A percentile compares a stretch with the other conserved stretches of the same genome.
Evolutionary conservation across 768 basidiomycete species (phyloP).

Genomic region (Kwoniella sp.): DNA sequence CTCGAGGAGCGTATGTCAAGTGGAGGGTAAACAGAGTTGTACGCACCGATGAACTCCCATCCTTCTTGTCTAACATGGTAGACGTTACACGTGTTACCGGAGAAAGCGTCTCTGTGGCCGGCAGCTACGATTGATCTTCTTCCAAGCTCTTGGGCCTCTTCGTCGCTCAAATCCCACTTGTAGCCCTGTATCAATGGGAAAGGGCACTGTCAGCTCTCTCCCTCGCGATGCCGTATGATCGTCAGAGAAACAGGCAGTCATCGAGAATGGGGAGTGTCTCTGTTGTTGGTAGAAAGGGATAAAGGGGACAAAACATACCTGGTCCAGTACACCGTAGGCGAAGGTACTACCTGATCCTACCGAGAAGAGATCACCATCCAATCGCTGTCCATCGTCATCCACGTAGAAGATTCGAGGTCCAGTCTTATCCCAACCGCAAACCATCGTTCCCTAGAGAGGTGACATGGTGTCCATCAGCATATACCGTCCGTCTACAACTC

Average conservation of each 20-base stretch:
- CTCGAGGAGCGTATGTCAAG: not conserved
- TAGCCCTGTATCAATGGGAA: conserved; percentile 40
- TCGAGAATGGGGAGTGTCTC: too few species aligned
- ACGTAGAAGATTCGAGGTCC: conserved; percentile 96
- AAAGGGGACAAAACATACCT: too few species aligned
- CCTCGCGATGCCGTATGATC: too few species aligned
- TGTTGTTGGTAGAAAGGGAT: too few species aligned
- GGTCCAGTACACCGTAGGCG: conserved; percentile 98
- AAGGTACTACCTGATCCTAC: conserved; percentile 98
- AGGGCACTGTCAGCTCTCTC: too few species aligned
- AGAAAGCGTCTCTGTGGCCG: conserved; percentile 68
- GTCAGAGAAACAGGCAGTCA: too few species aligned
- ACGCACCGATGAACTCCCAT: conserved; percentile 91
- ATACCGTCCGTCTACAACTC: too few species aligned
- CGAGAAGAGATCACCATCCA: conserved; percentile 97
- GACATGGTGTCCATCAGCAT: not conserved
- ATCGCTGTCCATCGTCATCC: conserved; percentile 91
- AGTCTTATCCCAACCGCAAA: conserved; percentile 99
- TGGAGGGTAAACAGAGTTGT: too few species aligned
- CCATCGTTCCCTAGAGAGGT: conserved; percentile 85
- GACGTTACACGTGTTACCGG: conserved; percentile 82
- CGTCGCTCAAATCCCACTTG: conserved; percentile 85
- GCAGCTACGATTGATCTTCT: conserved; percentile 93
- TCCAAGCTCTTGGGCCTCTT: conserved; percentile 91
- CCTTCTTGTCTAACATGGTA: conserved; percentile 94